Evolutionary conservation across 768 basidiomycete species (phyloP), one percentile per base, ranked within the genome.

Genomic region (Kwoniella sp.): DNA sequence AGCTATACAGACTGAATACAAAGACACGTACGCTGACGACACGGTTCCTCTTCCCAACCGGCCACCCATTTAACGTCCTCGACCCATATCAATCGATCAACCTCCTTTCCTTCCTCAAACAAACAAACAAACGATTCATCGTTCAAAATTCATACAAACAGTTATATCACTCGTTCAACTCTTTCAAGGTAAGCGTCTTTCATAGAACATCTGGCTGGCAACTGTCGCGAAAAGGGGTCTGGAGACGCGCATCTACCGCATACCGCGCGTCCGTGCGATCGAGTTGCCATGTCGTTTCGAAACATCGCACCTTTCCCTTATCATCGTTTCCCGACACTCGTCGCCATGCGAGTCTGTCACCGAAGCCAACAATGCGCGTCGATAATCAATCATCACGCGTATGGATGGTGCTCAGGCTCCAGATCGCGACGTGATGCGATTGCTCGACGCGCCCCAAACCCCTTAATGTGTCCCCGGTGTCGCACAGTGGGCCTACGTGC

Each of bases 241-340:
- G 11, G 22, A 12, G 60, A 54, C 60, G 60, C 60, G 60, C 52
- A 29, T 61, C 38, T 61, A 51, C 22, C 26, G 48, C 52, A 22
- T 29, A 61, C 20, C 28, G 51, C 60, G 60, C 60, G 60, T 61
- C 55, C 52, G 54, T 63, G 62, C 62, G 45, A 56, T 57, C 55
- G 55, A 63, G 25, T 52, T 45, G 41, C 15, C 41, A 38, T 50
- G 53, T 55, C 30, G 15, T 31, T 23, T 29, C 51, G 8, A 13
- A 17, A 23, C 45, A 30, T 13, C n/a, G 48, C 22, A 15, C 17
- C 29, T 37, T 37, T 20, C 4, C 51, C 23, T 53, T 13, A 37
- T 61, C 12, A 25, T 50, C 17, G 11, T 52, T 47, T 5, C 37
- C 26, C 23, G n/a, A 4, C 37, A 15, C 4, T 31, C 52, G n/a